phyloP scores from a whole-genome alignment of 176 grass and related monocot genomes.

The Coix lacrymajobi region DNA sequence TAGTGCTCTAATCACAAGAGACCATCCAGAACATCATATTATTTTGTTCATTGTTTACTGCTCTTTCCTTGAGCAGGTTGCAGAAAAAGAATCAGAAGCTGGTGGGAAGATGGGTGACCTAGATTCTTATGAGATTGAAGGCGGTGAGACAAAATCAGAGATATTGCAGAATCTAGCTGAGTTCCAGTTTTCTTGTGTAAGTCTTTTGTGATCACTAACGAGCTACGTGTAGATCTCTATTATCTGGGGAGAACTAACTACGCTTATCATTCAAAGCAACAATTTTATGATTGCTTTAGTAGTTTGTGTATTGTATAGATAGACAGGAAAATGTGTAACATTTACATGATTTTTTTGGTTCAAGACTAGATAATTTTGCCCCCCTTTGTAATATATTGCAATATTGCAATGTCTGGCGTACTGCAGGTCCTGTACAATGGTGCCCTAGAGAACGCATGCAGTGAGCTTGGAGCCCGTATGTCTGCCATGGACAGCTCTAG shows the following conservation, averaged over 20 bases:
- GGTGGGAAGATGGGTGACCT: conserved; percentile 71
- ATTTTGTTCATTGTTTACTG: neutral
- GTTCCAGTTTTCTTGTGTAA: conserved; percentile 98
- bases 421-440: conserved; percentile 78
- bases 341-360: conserved; percentile 26
- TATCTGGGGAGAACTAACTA: neutral
- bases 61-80: conserved; percentile 33
- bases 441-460: conserved; percentile 86
- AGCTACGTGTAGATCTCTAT: neutral
- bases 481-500: conserved; percentile 98
- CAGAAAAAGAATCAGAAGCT: conserved; percentile 79
- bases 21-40: neutral
- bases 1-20: neutral
- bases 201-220: conserved; percentile 2
- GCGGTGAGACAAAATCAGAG: conserved; percentile 96
- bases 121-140: conserved; percentile 93
- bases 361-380: conserved; percentile 29
- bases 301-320: conserved; percentile 3
- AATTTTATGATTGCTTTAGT: neutral
- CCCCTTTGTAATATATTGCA: conserved; percentile 7
- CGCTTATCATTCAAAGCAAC: neutral
- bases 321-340: neutral
- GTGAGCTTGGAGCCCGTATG: conserved; percentile 92
- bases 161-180: conserved; percentile 87
- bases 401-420: conserved; percentile 9